Evolutionary conservation across 1,284 basidiomycete genomes (phyloP), one percentile per base, ranked within the genome.

Genomic region (Ganoderma lucidum): DNA sequence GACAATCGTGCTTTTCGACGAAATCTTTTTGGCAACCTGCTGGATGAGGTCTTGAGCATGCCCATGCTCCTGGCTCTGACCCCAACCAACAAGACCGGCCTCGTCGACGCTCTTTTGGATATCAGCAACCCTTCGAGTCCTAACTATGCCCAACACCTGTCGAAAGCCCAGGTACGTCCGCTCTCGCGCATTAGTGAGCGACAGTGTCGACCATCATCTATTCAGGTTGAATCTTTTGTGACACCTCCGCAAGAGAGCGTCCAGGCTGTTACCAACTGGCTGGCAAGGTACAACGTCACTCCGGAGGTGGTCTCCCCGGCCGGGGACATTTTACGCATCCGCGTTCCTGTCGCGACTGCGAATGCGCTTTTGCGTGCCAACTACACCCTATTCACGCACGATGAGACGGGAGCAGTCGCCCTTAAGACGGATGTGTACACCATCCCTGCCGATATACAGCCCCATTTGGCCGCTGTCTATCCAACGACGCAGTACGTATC

Each of bases 311-410:
- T 69, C 19, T 76, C 81, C 10, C 75, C 79, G 63, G 78, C 77
- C 58, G 82, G 81, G 8, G 83, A 85, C 71, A 83, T 82, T 81
- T 63, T 85, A n/a, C 63, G 72, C 4, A 77, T 85, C 69, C 73
- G 75, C 3, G 71, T 81, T 23, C 78, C 82, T 4, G 75, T 82
- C 41, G 71, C 75, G 56, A 75, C 81, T 23, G 83, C 82, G n/a
- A 81, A 78, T 65, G 58, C 39, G 32, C 74, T 84, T 8, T 71
- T 84, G 17, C 70, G 73, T 56, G 73, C 81, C n/a, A 69, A 82
- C 42, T 84, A 79, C 74, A 71, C 75, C 6, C 66, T 70, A 2
- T 84, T 79, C 72, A 72, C 66, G 14, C 80, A 84, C 67, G 58
- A 70, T 9, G 70, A 72, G n/a, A 80, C 75, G 12, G 77, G 79